These are phyloP conservation scores for Colletotrichum trifolii DNA, from an alignment of 2,329 filamentous ascomycete genomes.

Conservation along the genomic window DNA sequence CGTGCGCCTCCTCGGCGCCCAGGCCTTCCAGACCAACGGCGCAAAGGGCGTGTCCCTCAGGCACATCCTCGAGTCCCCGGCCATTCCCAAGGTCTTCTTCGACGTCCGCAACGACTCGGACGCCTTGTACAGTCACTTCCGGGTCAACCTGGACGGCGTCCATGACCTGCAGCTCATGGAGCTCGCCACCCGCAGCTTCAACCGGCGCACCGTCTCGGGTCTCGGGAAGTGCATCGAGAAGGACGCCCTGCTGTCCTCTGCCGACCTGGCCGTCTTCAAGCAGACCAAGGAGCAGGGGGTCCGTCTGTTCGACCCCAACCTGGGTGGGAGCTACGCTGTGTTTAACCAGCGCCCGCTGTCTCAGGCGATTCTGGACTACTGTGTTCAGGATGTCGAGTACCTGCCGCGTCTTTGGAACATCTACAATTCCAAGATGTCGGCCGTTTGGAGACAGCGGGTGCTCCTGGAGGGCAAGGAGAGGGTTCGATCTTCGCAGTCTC, in stretches of 20 bases:
- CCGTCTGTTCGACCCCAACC: conserved; percentile 52
- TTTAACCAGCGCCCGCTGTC: conserved; percentile 59
- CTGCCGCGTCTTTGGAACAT: conserved; percentile 50
- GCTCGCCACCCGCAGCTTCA: conserved; percentile 46
- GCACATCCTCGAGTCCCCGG: conserved; percentile 55
- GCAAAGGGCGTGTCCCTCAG: conserved; percentile 42
- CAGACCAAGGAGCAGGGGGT: conserved; percentile 49
- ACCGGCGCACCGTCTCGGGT: conserved; percentile 38
- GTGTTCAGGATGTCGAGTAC: conserved; percentile 56
- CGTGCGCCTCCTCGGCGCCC: conserved; percentile 48
- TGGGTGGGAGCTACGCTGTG: conserved; percentile 57
- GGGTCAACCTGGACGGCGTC: conserved; percentile 55
- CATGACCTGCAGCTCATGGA: conserved; percentile 69
- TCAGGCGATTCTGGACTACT: conserved; percentile 54
- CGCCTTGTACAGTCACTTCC: conserved; percentile 59
- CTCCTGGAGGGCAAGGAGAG: conserved; percentile 41
- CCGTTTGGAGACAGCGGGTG: conserved; percentile 40
- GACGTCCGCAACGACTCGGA: conserved; percentile 70
- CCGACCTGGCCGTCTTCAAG: conserved; percentile 43
- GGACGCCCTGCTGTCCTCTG: conserved; percentile 37
- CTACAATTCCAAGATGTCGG: conserved; percentile 41
- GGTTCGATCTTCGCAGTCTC: conserved; percentile 44
- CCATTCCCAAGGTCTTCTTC: conserved; percentile 64
- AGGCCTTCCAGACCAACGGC: conserved; percentile 43
- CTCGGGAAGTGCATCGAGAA: conserved; percentile 46